Evolutionary conservation across 2,329 filamentous ascomycete genomes (phyloP).

Genomic region (Rhexocercosporidium sp.): DNA sequence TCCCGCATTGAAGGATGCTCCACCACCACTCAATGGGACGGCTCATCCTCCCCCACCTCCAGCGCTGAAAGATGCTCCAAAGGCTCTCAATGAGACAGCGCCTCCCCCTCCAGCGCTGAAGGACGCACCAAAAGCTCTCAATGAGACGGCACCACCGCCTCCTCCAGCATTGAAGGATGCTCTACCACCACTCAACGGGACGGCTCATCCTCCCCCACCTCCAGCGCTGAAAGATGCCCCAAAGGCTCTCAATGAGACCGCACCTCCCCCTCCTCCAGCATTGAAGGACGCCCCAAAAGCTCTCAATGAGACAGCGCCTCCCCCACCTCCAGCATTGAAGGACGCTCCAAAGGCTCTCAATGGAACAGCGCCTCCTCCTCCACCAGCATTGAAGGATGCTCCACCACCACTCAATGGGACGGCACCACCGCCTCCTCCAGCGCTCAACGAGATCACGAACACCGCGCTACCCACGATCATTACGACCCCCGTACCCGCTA

Average conservation of each 20-base stretch:
- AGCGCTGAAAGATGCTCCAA: not conserved
- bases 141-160: not conserved
- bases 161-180: not conserved
- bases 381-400: not conserved
- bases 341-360: not conserved
- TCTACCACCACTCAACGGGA: not conserved
- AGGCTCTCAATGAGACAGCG: not conserved
- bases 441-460: not conserved
- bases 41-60: too few relatives aligned
- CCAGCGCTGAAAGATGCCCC: not conserved
- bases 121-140: not conserved
- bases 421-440: too few relatives aligned
- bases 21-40: not conserved
- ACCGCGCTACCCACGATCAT: not conserved
- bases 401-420: not conserved
- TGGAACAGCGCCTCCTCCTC: not conserved
- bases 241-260: not conserved
- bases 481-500: too few relatives aligned
- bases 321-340: too few relatives aligned
- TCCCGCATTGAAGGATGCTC: not conserved
- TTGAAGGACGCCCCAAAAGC: not conserved
- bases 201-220: too few relatives aligned
- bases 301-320: not conserved
- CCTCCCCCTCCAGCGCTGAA: not conserved
- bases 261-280: not conserved